phyloP scores from a whole-genome alignment of 164 flowering plant genomes.

The Stephania japonica region DNA sequence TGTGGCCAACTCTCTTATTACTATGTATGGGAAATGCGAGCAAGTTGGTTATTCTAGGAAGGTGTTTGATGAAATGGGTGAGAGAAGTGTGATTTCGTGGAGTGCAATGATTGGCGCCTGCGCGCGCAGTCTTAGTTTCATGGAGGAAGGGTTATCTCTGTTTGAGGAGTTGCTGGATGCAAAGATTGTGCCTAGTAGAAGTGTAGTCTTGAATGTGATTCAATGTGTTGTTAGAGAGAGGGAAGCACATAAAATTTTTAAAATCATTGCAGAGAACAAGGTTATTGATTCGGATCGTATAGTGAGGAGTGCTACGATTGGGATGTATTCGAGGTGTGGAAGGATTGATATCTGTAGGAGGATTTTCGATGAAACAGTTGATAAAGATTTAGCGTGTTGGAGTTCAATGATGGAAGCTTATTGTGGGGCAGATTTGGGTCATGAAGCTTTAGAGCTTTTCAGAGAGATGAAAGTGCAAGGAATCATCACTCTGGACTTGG shows the following conservation, averaged over 20 bases:
- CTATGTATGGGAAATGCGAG: slow-evolving; percentile 19
- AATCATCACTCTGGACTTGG: not conserved
- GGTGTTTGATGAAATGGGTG: slow-evolving; percentile 17
- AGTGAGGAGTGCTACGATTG: slow-evolving; percentile 1
- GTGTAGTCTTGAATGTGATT: slow-evolving; percentile 11
- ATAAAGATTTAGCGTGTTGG: slow-evolving; percentile 14
- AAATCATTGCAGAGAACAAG: slow-evolving; percentile 5
- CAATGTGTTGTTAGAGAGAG: slow-evolving; percentile 6
- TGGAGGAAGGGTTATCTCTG: slow-evolving; percentile 8
- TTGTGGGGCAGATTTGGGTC: slow-evolving; percentile 4
- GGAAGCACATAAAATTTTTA: slow-evolving; percentile 7
- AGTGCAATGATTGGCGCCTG: slow-evolving; percentile 15
- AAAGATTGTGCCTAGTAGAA: slow-evolving; percentile 11
- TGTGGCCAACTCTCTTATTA: slow-evolving; percentile 17
- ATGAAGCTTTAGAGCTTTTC: slow-evolving; percentile 11
- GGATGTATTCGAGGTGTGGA: slow-evolving; percentile 12
- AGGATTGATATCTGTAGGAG: slow-evolving; percentile 12
- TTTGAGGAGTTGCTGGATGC: slow-evolving; percentile 7
- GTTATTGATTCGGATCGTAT: slow-evolving; percentile 5
- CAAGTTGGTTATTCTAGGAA: slow-evolving; percentile 2
- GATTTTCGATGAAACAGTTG: not conserved
- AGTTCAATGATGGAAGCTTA: slow-evolving; percentile 19
- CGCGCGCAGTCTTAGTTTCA: slow-evolving; percentile 3
- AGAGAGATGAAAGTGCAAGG: slow-evolving; percentile 2
- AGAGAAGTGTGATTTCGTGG: slow-evolving; percentile 18